Percentiles rank a stretch among this genome's conserved stretches.
These are phyloP conservation scores for Bothriochloa decipiens DNA, from an alignment of 176 grass and related monocot species.

Conservation along the genomic window DNA sequence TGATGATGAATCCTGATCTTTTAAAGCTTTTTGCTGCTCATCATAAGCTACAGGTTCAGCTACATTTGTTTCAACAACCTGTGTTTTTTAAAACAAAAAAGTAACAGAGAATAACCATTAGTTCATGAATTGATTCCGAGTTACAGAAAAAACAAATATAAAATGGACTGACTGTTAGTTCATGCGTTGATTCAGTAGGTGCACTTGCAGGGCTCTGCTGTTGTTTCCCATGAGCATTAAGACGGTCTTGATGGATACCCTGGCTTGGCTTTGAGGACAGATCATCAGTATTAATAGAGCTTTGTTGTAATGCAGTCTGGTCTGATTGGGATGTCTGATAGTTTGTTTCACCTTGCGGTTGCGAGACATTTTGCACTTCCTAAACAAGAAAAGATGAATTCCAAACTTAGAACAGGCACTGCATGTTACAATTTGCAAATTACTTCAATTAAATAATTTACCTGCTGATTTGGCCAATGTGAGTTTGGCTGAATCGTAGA, in stretches of 20 bases:
- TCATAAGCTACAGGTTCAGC: conserved; percentile 46
- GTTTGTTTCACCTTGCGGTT: conserved; percentile 57
- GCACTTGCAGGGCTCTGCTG: conserved; percentile 44
- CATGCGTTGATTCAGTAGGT: conserved; percentile 46
- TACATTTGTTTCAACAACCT: conserved; percentile 60
- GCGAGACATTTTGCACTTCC: conserved; percentile 51
- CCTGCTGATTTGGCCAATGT: conserved; percentile 60
- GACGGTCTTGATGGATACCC: conserved; percentile 53
- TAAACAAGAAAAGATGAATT: conserved; percentile 44
- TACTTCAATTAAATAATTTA: conserved; percentile 26
- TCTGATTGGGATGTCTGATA: conserved; percentile 65
- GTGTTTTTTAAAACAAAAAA: not conserved
- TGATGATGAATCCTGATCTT: conserved; percentile 45
- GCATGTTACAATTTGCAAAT: not conserved
- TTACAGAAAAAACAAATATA: not conserved
- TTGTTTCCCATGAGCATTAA: conserved; percentile 42
- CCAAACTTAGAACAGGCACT: conserved; percentile 7
- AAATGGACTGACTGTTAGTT: conserved; percentile 60
- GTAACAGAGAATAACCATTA: not conserved
- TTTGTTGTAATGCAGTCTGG: conserved; percentile 49
- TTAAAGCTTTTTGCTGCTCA: conserved; percentile 40
- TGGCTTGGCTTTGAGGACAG: conserved; percentile 54
- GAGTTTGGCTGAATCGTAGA: conserved; percentile 45
- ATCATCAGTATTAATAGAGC: conserved; percentile 40
- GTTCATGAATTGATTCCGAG: not conserved